phyloP scores from a whole-genome alignment of 768 basidiomycete genomes.

The Tremella fuciformis region DNA sequence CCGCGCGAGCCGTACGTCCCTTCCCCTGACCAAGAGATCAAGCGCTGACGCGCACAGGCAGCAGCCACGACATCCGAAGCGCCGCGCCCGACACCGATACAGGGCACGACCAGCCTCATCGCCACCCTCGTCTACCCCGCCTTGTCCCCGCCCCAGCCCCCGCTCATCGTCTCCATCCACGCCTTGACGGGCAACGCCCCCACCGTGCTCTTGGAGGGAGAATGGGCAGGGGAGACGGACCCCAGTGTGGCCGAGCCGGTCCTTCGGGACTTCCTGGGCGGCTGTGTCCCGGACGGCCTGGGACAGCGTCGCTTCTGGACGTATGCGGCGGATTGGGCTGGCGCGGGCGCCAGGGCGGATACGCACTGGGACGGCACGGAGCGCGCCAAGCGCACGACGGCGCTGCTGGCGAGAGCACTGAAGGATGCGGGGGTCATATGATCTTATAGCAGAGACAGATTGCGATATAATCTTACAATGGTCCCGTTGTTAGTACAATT shows the following conservation, averaged over 20 bases:
- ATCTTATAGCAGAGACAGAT: too few species aligned
- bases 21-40: neutral
- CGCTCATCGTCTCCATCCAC: slow-evolving; percentile 27
- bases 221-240: slow-evolving; percentile 9
- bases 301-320: slow-evolving; percentile 1
- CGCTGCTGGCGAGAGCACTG: neutral
- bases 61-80: slow-evolving; percentile 33
- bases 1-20: slow-evolving; percentile 38
- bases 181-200: slow-evolving; percentile 23
- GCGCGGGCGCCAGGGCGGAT: neutral
- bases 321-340: neutral
- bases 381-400: neutral
- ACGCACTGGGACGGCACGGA: neutral
- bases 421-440: too few species aligned
- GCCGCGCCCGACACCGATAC: slow-evolving; percentile 32
- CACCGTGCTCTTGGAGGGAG: slow-evolving; percentile 34
- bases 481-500: too few species aligned
- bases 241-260: neutral
- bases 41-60: slow-evolving; percentile 14
- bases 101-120: slow-evolving; percentile 29
- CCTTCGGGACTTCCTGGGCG: slow-evolving; percentile 1
- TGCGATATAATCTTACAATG: too few species aligned
- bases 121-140: slow-evolving; percentile 27
- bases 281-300: slow-evolving; percentile 4
- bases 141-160: slow-evolving; percentile 13